A percentile compares a stretch with the other conserved stretches of the same genome.
Conservation (phyloP, 2,329 filamentous ascomycete species). For the Mariannaea elegans region DNA sequence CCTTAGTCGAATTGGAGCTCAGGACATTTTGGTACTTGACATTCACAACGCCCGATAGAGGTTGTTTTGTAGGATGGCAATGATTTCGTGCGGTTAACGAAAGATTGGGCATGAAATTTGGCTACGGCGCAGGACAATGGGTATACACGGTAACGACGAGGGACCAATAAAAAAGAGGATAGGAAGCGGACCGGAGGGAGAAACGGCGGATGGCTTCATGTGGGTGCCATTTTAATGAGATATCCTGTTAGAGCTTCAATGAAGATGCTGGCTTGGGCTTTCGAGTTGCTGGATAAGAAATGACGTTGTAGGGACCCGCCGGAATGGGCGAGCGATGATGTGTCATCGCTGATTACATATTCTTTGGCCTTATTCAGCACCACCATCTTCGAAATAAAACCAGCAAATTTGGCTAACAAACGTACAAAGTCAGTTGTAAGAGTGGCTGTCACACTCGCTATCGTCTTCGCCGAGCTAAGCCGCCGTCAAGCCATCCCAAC, state of each 20-base stretch:
- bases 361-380: too few relatives aligned
- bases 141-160: constrained; percentile 24
- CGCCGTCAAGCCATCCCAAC: not conserved
- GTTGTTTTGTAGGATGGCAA: constrained; percentile 7
- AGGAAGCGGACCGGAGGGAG: constrained; percentile 11
- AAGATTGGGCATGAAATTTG: constrained; percentile 26
- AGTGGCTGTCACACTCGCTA: too few relatives aligned
- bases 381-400: not conserved
- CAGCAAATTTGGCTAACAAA: too few relatives aligned
- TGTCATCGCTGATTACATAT: not conserved
- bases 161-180: constrained; percentile 22
- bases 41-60: constrained; percentile 78
- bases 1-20: constrained; percentile 77
- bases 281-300: not conserved
- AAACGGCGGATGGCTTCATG: constrained; percentile 24
- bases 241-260: constrained; percentile 27
- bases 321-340: not conserved
- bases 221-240: constrained; percentile 32
- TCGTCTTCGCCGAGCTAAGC: not conserved
- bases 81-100: constrained; percentile 16
- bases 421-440: not conserved
- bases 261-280: not conserved
- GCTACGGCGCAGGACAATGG: constrained; percentile 24
- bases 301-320: not conserved
- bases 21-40: constrained; percentile 85